A percentile compares a stretch with the other conserved stretches of the same genome.
Conservation (phyloP, 148 eudicot genomes). For the Chenopodium formosanum region DNA sequence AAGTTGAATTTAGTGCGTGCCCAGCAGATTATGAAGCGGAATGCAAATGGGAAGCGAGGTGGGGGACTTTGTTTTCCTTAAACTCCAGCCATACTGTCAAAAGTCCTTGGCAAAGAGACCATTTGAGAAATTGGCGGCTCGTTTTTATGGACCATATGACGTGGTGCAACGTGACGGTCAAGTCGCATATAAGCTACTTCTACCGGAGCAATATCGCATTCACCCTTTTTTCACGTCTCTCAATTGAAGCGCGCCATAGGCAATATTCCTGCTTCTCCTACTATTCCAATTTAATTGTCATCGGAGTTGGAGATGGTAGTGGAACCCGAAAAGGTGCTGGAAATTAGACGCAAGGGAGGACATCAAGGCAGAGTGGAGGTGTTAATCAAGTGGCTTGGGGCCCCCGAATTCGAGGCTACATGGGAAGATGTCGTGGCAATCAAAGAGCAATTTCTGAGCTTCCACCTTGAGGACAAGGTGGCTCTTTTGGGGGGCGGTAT, state of each 20-base stretch:
- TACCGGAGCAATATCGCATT: background rate
- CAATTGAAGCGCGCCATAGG: background rate
- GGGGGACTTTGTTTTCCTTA: background rate
- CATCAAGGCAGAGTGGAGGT: no score
- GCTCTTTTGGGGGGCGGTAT: no score
- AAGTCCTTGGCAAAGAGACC: no score
- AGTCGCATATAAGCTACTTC: background rate
- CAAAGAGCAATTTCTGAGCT: no score
- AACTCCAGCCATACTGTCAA: background rate
- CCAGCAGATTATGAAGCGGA: background rate
- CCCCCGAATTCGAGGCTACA: no score
- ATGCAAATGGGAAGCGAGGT: background rate
- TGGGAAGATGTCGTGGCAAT: no score
- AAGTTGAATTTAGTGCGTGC: background rate
- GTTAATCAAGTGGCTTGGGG: no score
- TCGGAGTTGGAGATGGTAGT: background rate
- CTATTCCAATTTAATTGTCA: background rate
- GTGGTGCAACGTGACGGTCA: background rate
- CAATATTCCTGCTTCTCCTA: background rate
- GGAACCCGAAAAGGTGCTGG: background rate
- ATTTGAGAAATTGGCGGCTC: background rate
- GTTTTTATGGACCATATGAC: background rate
- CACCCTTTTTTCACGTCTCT: background rate
- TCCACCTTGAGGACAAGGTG: no score
- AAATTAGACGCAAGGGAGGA: background rate